These are phyloP conservation scores for Clonostachys rosea DNA, from an alignment of 2,329 filamentous ascomycete species.

Conservation along the genomic window DNA sequence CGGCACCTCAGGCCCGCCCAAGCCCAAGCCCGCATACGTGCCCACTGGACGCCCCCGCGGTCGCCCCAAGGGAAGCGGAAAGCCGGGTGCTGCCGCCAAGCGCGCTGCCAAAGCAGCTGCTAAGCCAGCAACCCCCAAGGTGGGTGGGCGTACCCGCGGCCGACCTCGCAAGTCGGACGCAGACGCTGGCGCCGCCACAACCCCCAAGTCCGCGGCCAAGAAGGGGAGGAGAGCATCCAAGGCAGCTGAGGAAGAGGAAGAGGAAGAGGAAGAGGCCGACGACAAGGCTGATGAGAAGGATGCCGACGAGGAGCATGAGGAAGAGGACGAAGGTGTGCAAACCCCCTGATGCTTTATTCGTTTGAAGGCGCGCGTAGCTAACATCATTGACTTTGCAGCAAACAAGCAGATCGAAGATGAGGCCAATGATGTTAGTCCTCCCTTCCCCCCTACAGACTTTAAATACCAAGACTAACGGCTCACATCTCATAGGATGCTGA, in stretches of 20 bases:
- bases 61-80: slow-evolving; percentile 1
- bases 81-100: not conserved
- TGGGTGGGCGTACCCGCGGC: slow-evolving; percentile 13
- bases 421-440: no score
- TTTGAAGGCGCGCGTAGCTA: no score
- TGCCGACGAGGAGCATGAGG: slow-evolving; percentile 3
- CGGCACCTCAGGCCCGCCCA: slow-evolving; percentile 6
- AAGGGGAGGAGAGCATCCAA: slow-evolving; percentile 1
- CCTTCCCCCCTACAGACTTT: no score
- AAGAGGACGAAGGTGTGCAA: not conserved
- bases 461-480: no score
- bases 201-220: not conserved
- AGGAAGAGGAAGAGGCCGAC: slow-evolving; percentile 14
- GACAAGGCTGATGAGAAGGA: slow-evolving; percentile 12
- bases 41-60: slow-evolving; percentile 16
- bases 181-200: not conserved
- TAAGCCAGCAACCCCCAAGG: slow-evolving; percentile 12
- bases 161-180: slow-evolving; percentile 28
- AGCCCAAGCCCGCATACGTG: slow-evolving; percentile 16
- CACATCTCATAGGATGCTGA: no score
- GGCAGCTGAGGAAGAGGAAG: slow-evolving; percentile 3
- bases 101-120: not conserved
- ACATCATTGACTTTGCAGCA: no score
- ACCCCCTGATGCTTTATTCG: no score
- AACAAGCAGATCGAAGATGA: no score